phyloP scores from a whole-genome alignment of 2,329 filamentous ascomycete species.

The Apiospora malaysiana region DNA sequence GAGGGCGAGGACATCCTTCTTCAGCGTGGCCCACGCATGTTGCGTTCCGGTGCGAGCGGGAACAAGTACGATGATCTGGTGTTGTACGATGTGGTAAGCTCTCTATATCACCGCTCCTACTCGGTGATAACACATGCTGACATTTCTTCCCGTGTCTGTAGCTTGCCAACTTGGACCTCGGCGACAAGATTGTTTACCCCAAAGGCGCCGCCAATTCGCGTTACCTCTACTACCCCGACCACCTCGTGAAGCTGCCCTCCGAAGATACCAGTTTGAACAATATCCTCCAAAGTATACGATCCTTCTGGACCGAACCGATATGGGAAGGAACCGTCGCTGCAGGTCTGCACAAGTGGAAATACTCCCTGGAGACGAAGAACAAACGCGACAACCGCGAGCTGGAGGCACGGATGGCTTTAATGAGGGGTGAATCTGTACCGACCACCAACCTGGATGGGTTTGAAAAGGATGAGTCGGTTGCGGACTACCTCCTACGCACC shows the following conservation, averaged over 20 bases:
- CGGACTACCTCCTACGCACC: slow-evolving; percentile 64
- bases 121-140: neutral
- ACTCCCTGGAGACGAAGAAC: neutral
- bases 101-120: neutral
- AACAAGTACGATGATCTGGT: slow-evolving; percentile 64
- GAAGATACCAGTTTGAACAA: slow-evolving; percentile 22
- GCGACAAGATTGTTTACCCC: slow-evolving; percentile 59
- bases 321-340: slow-evolving; percentile 32
- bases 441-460: slow-evolving; percentile 30
- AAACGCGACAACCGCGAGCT: neutral
- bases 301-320: slow-evolving; percentile 34
- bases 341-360: slow-evolving; percentile 17
- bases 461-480: slow-evolving; percentile 73
- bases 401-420: neutral
- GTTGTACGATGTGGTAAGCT: slow-evolving; percentile 72
- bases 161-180: slow-evolving; percentile 63
- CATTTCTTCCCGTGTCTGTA: slow-evolving; percentile 36
- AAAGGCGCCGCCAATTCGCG: slow-evolving; percentile 60
- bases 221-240: slow-evolving; percentile 89
- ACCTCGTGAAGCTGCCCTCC: slow-evolving; percentile 62
- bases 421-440: slow-evolving; percentile 20
- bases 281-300: slow-evolving; percentile 23
- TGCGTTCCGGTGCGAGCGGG: slow-evolving; percentile 57
- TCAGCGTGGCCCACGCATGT: slow-evolving; percentile 82
- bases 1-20: slow-evolving; percentile 69